phyloP scores from a whole-genome alignment of 2,329 filamentous ascomycete species.

The Didymella keratinophila region DNA sequence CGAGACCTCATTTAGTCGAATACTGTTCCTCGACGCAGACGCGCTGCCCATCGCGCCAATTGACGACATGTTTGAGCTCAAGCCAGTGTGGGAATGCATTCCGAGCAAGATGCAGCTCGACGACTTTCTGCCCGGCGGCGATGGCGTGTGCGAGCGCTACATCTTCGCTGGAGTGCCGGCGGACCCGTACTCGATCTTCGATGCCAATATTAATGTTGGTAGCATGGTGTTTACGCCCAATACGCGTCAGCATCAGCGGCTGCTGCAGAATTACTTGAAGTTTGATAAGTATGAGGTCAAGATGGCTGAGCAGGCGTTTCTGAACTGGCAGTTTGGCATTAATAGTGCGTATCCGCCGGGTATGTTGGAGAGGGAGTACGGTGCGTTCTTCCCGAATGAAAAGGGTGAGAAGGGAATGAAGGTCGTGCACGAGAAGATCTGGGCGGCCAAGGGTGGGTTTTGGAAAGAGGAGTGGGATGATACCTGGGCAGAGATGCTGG shows the following conservation, averaged over 20 bases:
- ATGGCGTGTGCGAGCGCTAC: slow-evolving; percentile 39
- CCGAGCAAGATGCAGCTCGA: slow-evolving; percentile 33
- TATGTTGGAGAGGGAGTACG: slow-evolving; percentile 37
- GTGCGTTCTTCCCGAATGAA: slow-evolving; percentile 38
- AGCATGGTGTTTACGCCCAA: slow-evolving; percentile 46
- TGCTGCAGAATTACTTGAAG: slow-evolving; percentile 46
- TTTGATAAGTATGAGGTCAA: slow-evolving; percentile 39
- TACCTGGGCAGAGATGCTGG: slow-evolving; percentile 37
- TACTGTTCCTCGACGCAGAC: slow-evolving; percentile 47
- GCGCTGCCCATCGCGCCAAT: slow-evolving; percentile 43
- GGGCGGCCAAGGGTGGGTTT: slow-evolving; percentile 31
- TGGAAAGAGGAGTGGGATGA: slow-evolving; percentile 38
- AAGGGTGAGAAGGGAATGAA: slow-evolving; percentile 38
- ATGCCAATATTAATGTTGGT: slow-evolving; percentile 36
- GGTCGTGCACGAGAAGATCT: slow-evolving; percentile 49
- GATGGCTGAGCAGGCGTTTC: slow-evolving; percentile 46
- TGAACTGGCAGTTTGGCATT: slow-evolving; percentile 45
- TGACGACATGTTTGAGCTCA: slow-evolving; percentile 42
- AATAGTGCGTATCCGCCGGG: slow-evolving; percentile 41
- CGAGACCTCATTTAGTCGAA: slow-evolving; percentile 41
- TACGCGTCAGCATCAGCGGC: slow-evolving; percentile 37
- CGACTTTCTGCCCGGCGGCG: slow-evolving; percentile 34
- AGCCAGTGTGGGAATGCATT: slow-evolving; percentile 31
- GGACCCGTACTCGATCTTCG: slow-evolving; percentile 28
- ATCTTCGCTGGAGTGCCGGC: slow-evolving; percentile 37